Base-by-base conservation (phyloP, 1,284 basidiomycete genomes). In the Agroathelia rolfsii region DNA sequence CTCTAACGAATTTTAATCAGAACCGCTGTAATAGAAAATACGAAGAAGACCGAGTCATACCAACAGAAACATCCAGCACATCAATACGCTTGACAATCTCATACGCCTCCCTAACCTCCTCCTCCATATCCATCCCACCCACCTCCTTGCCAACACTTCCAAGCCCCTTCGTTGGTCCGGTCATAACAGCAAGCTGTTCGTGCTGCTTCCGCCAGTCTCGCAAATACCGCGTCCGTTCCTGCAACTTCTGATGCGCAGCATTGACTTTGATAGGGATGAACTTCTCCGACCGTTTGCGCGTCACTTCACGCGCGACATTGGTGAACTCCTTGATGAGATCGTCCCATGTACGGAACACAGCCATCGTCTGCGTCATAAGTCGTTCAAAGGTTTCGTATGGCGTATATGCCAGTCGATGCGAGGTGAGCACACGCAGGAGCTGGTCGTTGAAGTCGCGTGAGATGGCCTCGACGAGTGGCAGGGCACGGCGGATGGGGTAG, bases 321-420 rank as follows among this genome's bases (percentile, higher is more conserved):
- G 92, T 96, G 51, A 98, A 98, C 53, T 96, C 94, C 59, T 97
- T 97, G 62, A 96, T 86, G 34, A 82, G 72, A 50, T 96, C 94
- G 56, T 97, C 94, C 94, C 94, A 99, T 1, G 83, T 85, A 6
- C 76, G 71, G 64, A 97, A 97, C 35, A 96, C 92, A 23, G 72
- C 72, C 43, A 76, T 76, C 0, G 85, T 80, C 38, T 82, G 75
- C 1, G 66, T 62, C 36, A 96, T 74, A 7, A 89, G 69, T 6
- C 87, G 73, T 45, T 95, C 90, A 51, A 98, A 98, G 0, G 87
- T 86, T 36, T 86, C 77, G 56, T 96, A 97, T 1, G 93, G 90
- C 29, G 87, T 86, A 55, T 95, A 96, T 37, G 93, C 83, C 3
- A 97, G 69, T 6, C 93, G 77, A 44, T 92, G 86, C 4, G 83